Conservation (phyloP, 176 grass and related monocot genomes). For the Lolium rigidum region DNA sequence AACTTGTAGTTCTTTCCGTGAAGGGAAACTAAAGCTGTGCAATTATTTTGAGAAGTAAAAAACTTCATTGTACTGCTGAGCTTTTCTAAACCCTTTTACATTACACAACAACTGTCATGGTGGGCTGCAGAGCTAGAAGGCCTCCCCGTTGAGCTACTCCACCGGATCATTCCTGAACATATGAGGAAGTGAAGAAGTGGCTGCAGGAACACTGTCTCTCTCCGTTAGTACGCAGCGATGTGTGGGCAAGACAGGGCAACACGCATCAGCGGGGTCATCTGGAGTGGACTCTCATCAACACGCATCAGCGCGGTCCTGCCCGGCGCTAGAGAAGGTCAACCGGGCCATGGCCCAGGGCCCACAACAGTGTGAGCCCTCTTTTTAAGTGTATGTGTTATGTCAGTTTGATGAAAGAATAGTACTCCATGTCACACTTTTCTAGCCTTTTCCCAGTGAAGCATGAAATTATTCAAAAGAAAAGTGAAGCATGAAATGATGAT, state of each 20-base stretch:
- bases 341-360: background rate
- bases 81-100: background rate
- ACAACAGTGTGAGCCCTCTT: background rate
- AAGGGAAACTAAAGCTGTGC: background rate
- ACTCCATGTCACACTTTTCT: background rate
- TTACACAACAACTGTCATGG: slow-evolving; percentile 8
- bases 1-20: background rate
- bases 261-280: background rate
- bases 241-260: background rate
- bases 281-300: slow-evolving; percentile 13
- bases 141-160: slow-evolving; percentile 72
- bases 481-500: slow-evolving; percentile 14
- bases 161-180: slow-evolving; percentile 78
- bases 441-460: background rate
- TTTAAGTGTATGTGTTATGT: slow-evolving; percentile 29
- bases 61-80: slow-evolving; percentile 1
- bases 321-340: background rate
- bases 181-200: slow-evolving; percentile 54
- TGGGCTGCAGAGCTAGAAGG: slow-evolving; percentile 80
- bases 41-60: background rate
- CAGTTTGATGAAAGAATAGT: slow-evolving; percentile 12
- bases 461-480: background rate
- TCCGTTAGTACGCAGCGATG: background rate
- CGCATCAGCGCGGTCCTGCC: background rate
- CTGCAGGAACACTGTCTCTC: background rate